Base-by-base conservation (phyloP, 1,139 yeast genomes). In the Candida sanyaensis region DNA sequence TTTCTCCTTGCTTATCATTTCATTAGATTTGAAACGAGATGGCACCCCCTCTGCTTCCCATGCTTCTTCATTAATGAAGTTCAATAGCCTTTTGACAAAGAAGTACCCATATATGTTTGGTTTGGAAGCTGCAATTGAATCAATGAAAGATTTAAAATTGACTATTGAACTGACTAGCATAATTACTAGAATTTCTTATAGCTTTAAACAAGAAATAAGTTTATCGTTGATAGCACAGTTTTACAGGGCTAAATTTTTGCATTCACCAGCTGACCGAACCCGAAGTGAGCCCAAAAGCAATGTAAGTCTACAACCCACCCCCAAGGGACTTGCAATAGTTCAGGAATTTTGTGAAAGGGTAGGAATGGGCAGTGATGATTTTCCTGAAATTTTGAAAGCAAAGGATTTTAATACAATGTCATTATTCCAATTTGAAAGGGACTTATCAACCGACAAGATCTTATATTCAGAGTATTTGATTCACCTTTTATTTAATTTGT, bases 311-410 rank as follows among this genome's bases (percentile, higher is more conserved):
- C 98, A 92, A 59, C 96, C 97, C 5, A 90, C 98, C 0, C 93
- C 98, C 0, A 93, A 93, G 60, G 99, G 98, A 1, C 81, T 90
- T 4, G 84, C 91, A 0, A 62, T 90, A 0, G 65, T 92, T 2
- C 81, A 80, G 44, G 71, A 76, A 11, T 90, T 84, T 61, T 83
- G 86, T 53, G 69, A 71, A 45, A 76, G 71, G 39, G 68, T 78
- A 45, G 96, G 93, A 0, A 64, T 86, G 49, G 71, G 68, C 40
- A 62, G 64, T 11, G 54, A 63, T 0, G 48, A 53, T 0, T 50
- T 65, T 37, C 86, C 86, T 0, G 57, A 64, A 1, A 75, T 89
- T 10, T 59, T 90, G 8, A 57, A 65, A 3, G 78, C 89, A 0
- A 55, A 55, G 2, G 62, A 63, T 24, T 77, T 83, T 58, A 90